These are phyloP conservation scores for Pascua sp. DNA, from an alignment of 1,284 basidiomycete species.

Conservation along the genomic window DNA sequence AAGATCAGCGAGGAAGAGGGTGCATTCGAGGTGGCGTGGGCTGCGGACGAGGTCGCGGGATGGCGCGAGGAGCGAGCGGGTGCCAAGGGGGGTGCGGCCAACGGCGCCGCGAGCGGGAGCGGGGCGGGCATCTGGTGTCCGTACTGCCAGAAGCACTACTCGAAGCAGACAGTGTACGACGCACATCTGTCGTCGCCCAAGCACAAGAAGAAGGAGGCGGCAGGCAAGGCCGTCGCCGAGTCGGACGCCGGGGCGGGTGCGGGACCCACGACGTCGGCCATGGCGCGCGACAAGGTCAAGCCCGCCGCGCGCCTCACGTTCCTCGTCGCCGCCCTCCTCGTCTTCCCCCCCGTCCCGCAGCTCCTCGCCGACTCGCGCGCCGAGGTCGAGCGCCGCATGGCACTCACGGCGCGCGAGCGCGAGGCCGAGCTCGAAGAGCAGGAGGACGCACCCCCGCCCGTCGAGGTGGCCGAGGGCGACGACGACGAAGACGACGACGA, in stretches of 20 bases:
- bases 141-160: constrained; percentile 87
- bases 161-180: constrained; percentile 97
- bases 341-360: constrained; percentile 59
- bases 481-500: constrained; percentile 75
- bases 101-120: constrained; percentile 41
- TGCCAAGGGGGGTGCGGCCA: constrained; percentile 36
- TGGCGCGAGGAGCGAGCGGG: constrained; percentile 61
- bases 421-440: constrained; percentile 86
- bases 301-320: constrained; percentile 69
- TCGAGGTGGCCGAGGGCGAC: constrained; percentile 51
- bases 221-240: constrained; percentile 45
- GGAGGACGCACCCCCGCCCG: constrained; percentile 62
- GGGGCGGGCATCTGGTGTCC: constrained; percentile 86
- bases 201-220: constrained; percentile 74
- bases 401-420: constrained; percentile 91
- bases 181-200: constrained; percentile 93
- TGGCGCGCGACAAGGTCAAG: constrained; percentile 58
- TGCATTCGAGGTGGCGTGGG: constrained; percentile 79
- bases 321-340: constrained; percentile 66
- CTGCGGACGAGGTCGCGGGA: constrained; percentile 64
- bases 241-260: constrained; percentile 25
- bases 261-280: constrained; percentile 6
- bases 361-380: constrained; percentile 79
- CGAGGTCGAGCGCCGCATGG: constrained; percentile 93
- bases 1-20: constrained; percentile 63